Percentiles rank a stretch among this genome's conserved stretches.
Conservation (phyloP, 805 yeast genomes). For the Candida sithepensis region DNA sequence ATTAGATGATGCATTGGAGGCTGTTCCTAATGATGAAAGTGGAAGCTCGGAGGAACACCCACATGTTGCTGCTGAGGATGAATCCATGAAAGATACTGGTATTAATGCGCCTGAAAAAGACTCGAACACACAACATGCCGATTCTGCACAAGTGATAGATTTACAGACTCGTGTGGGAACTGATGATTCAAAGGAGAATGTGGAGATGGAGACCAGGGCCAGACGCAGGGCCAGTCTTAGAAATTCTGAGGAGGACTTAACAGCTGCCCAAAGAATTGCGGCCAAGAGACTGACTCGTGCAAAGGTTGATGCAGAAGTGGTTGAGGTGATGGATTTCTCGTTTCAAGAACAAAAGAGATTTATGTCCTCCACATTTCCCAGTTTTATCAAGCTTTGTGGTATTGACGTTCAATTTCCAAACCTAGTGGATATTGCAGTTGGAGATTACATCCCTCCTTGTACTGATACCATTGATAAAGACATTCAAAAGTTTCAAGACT, state of each 20-base stretch:
- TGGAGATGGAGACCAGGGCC: neutral
- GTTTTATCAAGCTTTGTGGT: constrained; percentile 25
- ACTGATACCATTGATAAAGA: neutral
- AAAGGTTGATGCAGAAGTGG: constrained; percentile 14
- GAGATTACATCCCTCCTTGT: constrained; percentile 22
- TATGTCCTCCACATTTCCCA: constrained; percentile 16
- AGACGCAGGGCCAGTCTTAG: neutral
- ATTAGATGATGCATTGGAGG: no score
- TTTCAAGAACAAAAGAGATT: constrained; percentile 16
- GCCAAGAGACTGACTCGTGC: constrained; percentile 19
- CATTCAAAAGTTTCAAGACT: constrained; percentile 3
- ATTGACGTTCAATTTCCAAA: constrained; percentile 40
- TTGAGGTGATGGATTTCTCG: constrained; percentile 10
- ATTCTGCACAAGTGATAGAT: no score
- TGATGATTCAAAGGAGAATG: neutral
- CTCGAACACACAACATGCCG: no score
- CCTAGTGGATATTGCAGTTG: constrained; percentile 37
- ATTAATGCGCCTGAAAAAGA: no score
- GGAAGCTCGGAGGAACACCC: no score
- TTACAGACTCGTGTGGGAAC: neutral
- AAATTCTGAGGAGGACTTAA: neutral
- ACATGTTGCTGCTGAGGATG: neutral
- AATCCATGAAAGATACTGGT: neutral
- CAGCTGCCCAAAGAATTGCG: constrained; percentile 19
- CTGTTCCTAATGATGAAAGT: no score